Conservation (phyloP, 208 protist genomes). For the Zelonia costaricensis region DNA sequence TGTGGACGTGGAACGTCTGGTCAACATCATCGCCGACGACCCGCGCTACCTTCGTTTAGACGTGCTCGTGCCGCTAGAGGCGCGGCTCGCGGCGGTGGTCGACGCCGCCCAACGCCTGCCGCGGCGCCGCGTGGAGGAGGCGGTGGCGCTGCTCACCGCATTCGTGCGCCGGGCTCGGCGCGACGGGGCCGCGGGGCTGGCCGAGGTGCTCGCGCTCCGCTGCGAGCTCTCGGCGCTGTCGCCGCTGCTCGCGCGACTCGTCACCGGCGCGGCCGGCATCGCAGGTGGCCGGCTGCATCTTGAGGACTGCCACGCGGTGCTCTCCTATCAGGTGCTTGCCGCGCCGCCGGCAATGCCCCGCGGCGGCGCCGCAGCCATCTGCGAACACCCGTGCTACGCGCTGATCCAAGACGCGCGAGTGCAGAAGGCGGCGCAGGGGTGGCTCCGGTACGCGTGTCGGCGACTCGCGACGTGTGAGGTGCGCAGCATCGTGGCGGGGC, state of each 20-base stretch:
- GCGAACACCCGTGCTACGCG: neutral
- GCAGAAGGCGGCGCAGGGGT: constrained; percentile 20
- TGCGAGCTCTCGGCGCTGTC: constrained; percentile 1
- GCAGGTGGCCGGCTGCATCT: constrained; percentile 4
- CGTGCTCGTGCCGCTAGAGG: constrained; percentile 19
- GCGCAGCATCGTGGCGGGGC: constrained; percentile 4
- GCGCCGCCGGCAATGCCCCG: constrained; percentile 14
- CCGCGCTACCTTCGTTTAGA: constrained; percentile 21
- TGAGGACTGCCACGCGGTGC: constrained; percentile 19
- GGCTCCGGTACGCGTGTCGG: constrained; percentile 30
- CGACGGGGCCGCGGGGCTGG: neutral
- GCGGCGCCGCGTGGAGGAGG: constrained; percentile 11
- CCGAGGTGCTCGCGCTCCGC: constrained; percentile 16
- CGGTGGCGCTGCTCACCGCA: neutral
- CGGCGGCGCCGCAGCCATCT: neutral
- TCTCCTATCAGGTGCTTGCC: constrained; percentile 13
- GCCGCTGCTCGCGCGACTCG: constrained; percentile 17
- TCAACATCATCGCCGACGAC: constrained; percentile 14
- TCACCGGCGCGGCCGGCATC: constrained; percentile 22
- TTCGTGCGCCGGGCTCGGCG: constrained; percentile 1
- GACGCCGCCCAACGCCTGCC: constrained; percentile 20
- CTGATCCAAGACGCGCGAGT: constrained; percentile 6
- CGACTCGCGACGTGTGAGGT: constrained; percentile 13
- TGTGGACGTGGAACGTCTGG: constrained; percentile 13
- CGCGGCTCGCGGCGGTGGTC: constrained; percentile 18